Percentiles rank a stretch among this genome's conserved stretches.
These are phyloP conservation scores for Eremothecium gossypii DNA, from an alignment of 1,139 yeast species.

Conservation along the genomic window DNA sequence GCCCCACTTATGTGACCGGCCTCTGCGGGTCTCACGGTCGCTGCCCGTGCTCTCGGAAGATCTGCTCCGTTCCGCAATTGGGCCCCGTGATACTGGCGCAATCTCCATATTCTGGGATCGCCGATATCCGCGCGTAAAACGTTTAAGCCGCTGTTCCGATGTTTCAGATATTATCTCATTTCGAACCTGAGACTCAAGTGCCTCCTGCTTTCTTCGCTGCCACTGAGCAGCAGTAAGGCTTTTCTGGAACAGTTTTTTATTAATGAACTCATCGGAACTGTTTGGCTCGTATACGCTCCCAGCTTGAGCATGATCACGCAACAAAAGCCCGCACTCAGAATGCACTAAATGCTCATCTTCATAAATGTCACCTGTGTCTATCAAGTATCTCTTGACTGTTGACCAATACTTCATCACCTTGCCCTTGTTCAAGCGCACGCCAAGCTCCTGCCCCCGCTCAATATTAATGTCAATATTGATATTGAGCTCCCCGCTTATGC, in stretches of 20 bases:
- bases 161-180: slow-evolving; percentile 4
- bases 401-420: slow-evolving; percentile 5
- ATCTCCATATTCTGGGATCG: slow-evolving; percentile 1
- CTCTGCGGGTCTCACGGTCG: too few relatives aligned
- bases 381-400: slow-evolving; percentile 2
- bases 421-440: slow-evolving; percentile 1
- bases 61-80: too few relatives aligned
- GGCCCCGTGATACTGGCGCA: neutral
- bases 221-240: slow-evolving; percentile 4
- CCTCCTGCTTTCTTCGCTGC: slow-evolving; percentile 5
- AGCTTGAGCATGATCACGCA: neutral
- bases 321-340: neutral
- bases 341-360: slow-evolving; percentile 3
- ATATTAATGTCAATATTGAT: neutral
- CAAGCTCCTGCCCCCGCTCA: neutral
- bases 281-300: slow-evolving; percentile 1
- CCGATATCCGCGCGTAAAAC: slow-evolving; percentile 5
- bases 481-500: neutral
- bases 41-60: too few relatives aligned
- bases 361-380: slow-evolving; percentile 5
- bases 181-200: slow-evolving; percentile 1
- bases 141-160: slow-evolving; percentile 6
- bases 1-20: neutral
- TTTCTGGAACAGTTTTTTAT: slow-evolving; percentile 3
- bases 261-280: slow-evolving; percentile 3